Evolutionary conservation across 2,329 filamentous ascomycete genomes (phyloP).

Genomic region (Epichloe baconii): DNA sequence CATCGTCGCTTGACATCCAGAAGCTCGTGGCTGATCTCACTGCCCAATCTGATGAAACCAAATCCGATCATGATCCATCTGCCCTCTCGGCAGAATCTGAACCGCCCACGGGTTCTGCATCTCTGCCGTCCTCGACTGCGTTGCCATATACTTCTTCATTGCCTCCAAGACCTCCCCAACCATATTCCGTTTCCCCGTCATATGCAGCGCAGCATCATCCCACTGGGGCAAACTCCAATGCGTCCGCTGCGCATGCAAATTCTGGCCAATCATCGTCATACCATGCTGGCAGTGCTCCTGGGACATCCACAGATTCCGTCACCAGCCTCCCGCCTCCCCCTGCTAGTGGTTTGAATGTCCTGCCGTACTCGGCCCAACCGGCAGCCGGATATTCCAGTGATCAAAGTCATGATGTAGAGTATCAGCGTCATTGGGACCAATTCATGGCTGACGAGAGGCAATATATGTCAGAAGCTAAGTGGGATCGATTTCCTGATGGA

Average conservation of each 20-base stretch:
- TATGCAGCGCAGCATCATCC: constrained; percentile 26
- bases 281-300: constrained; percentile 19
- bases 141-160: constrained; percentile 29
- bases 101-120: constrained; percentile 15
- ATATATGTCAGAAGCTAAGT: constrained; percentile 66
- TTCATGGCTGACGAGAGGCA: constrained; percentile 61
- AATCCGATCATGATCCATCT: constrained; percentile 17
- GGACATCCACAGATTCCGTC: constrained; percentile 18
- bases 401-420: constrained; percentile 28
- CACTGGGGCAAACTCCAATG: constrained; percentile 17
- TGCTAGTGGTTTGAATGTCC: constrained; percentile 16
- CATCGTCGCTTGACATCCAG: constrained; percentile 23
- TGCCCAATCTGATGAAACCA: constrained; percentile 19
- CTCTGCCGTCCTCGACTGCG: constrained; percentile 19
- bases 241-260: constrained; percentile 18
- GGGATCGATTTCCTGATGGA: constrained; percentile 67
- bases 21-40: constrained; percentile 29
- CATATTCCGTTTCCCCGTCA: constrained; percentile 24
- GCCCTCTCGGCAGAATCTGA: constrained; percentile 14
- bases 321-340: constrained; percentile 18
- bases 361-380: constrained; percentile 14
- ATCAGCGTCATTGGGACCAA: constrained; percentile 55
- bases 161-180: constrained; percentile 32
- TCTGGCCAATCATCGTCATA: constrained; percentile 22
- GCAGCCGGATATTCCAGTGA: constrained; percentile 16